Base-by-base conservation (phyloP, 2,329 filamentous ascomycete genomes). In the Fusarium metavorans region DNA sequence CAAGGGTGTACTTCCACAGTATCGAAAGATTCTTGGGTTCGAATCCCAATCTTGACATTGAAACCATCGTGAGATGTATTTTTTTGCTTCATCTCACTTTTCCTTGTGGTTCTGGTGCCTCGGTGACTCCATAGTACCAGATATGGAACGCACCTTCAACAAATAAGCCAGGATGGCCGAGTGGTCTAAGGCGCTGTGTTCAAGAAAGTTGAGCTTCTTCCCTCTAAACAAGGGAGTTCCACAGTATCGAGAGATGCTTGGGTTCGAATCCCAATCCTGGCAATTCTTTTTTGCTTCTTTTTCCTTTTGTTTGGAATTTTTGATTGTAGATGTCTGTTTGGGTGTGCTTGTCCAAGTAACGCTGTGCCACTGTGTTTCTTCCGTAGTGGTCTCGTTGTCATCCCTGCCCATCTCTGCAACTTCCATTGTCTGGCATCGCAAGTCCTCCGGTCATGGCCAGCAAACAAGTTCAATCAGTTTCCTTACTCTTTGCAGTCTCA, bases 1-100 rank as follows among this genome's bases (percentile, higher is more conserved):
- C 48, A 52, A n/a, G 48, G 48, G 48, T 52, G 48, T 52, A 18
- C 4, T 32, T 52, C 48, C 48, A 52, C 48, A 52, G 48, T 52
- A 52, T 52, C 48, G 48, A 52, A 52, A 52, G 48, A 52, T 52
- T 52, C 48, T 52, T 52, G 48, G 48, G 48, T 52, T 52, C 48
- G 48, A 52, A 52, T 52, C 48, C 48, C 48, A 52, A 52, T 52
- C 48, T 52, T 52, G 48, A 52, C 48, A 52, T n/a, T 20, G 4
- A 32, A 2, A 52, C 6, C 48, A 52, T 32, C 27, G 48, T 32
- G 48, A 52, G 48, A 30, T 32, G 27, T 32, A 1, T 5, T 32
- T 52, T 52, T 52, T 52, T 52, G 48, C 48, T 14, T 52, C 48
- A 20, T 32, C 2, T 13, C 2, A 8, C 1, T 1, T 7, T 30